phyloP scores from a whole-genome alignment of 2,329 filamentous ascomycete species.

The Volutella citrinella region DNA sequence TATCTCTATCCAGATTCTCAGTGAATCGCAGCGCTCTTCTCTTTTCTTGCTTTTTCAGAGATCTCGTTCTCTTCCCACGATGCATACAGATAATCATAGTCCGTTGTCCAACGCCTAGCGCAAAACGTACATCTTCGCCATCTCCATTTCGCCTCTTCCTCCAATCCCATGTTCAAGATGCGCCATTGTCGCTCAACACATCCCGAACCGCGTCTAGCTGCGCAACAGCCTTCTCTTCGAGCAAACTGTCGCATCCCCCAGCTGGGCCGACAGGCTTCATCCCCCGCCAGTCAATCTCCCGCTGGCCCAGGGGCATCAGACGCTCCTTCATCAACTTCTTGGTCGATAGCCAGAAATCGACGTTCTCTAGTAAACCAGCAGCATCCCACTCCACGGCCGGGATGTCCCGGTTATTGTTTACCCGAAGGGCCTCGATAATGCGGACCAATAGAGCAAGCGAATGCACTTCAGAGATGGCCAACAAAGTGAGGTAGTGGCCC shows the following conservation, averaged over 20 bases:
- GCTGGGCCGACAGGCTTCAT: conserved; percentile 36
- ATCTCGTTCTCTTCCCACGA: conserved; percentile 18
- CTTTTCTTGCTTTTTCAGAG: conserved; percentile 4
- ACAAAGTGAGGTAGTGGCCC: conserved; percentile 67
- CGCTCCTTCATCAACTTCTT: conserved; percentile 67
- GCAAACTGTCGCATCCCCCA: conserved; percentile 53
- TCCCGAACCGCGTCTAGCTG: conserved; percentile 62
- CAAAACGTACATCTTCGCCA: conserved; percentile 21
- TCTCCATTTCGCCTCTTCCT: no score
- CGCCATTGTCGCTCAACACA: conserved; percentile 48
- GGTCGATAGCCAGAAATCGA: conserved; percentile 76
- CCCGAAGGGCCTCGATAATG: conserved; percentile 66
- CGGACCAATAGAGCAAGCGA: conserved; percentile 72
- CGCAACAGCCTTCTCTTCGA: conserved; percentile 73
- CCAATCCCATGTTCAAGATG: no score
- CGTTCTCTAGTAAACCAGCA: conserved; percentile 69
- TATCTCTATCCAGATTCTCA: no score
- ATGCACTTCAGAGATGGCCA: conserved; percentile 74
- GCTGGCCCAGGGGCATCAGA: conserved; percentile 68
- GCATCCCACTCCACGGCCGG: conserved; percentile 74
- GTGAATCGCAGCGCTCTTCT: no score
- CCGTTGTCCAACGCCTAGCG: conserved; percentile 24
- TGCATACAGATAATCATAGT: conserved; percentile 15
- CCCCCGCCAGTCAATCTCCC: conserved; percentile 63
- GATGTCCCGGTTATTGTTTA: conserved; percentile 68